Base-by-base conservation (phyloP, 495 filamentous ascomycete species). In the Aspergillus indologenus region DNA sequence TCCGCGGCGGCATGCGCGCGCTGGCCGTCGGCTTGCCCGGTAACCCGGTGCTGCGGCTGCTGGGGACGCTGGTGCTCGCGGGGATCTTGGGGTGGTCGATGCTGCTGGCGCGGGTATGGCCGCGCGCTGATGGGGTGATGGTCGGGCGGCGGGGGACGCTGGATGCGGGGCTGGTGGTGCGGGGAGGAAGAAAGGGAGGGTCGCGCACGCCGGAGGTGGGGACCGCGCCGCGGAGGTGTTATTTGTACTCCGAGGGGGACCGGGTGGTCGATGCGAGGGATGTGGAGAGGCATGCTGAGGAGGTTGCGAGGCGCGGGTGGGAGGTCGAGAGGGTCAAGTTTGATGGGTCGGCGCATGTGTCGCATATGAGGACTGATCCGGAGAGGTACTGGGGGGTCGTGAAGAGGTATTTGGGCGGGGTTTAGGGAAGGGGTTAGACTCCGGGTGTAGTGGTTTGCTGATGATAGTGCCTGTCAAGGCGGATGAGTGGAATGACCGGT, bases 211-310 rank as follows among this genome's bases (percentile, higher is more conserved):
- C n/a, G n/a, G n/a, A n/a, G 26, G 26, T 23, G 52, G 51, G 9
- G 55, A 60, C 7, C 51, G 49, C 57, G 22, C 62, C 57, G 19
- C 67, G 68, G 5, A 48, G 65, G 24, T 78, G 73, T 56, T 81
- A 81, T 59, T 71, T 81, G 9, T 81, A 81, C 34, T 78, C 76
- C 5, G 69, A 79, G 47, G 43, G 58, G 3, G 79, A 81, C 68
- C 71, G 74, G 5, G 64, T 81, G 56, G 68, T 79, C 6, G 56
- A 69, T 24, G 70, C 57, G 50, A 59, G 54, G 26, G 71, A 78
- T 57, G 71, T 79, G 15, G 79, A 81, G 64, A 63, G 51, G 12
- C 77, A 81, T 68, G 76, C 77, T 0, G 58, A 57, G 20, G 63
- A 73, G 18, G 70, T 76, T 15, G 72, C 75, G 60, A 46, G 63